A percentile compares a stretch with the other conserved stretches of the same genome.
Conservation (phyloP, 768 basidiomycete species). For the Naganishia randhawae region DNA sequence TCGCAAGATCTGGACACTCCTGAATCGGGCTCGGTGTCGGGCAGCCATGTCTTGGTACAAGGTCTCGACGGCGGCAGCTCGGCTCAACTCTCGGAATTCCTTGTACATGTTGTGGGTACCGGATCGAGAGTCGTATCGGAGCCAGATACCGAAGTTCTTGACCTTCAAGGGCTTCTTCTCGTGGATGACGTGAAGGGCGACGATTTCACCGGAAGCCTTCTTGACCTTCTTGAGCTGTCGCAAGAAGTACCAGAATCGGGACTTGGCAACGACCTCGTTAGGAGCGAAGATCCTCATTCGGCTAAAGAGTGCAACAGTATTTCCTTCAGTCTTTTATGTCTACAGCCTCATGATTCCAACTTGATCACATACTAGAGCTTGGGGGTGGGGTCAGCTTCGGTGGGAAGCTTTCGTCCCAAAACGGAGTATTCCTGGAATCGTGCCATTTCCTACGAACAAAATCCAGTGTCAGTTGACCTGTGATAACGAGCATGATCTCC, state of each 20-base stretch:
- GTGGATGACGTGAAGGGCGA: conserved; percentile 93
- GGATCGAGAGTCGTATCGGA: conserved; percentile 98
- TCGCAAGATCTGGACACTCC: conserved; percentile 98
- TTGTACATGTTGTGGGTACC: conserved; percentile 85
- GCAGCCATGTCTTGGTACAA: conserved; percentile 99
- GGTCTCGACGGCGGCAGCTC: conserved; percentile 90
- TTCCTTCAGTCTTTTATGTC: neutral
- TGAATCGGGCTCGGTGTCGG: conserved; percentile 96
- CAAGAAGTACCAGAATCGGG: conserved; percentile 99
- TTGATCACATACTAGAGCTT: conserved; percentile 67
- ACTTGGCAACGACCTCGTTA: conserved; percentile 98
- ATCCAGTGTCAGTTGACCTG: conserved; percentile 5
- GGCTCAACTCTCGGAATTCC: conserved; percentile 83
- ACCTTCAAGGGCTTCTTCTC: conserved; percentile 97
- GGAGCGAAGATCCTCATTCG: conserved; percentile 99
- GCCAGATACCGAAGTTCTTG: conserved; percentile 99
- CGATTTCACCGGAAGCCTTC: conserved; percentile 98
- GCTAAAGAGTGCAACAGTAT: conserved; percentile 36
- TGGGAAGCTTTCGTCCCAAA: conserved; percentile 94
- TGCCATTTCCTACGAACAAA: conserved; percentile 48
- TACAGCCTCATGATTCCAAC: neutral
- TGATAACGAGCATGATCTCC: neutral
- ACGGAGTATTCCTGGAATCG: conserved; percentile 81
- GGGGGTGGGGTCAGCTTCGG: conserved; percentile 83
- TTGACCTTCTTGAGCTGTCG: conserved; percentile 98